A percentile compares a stretch with the other conserved stretches of the same genome.
These are phyloP conservation scores for Agroathelia rolfsii DNA, from an alignment of 1,284 basidiomycete genomes.

Conservation along the genomic window DNA sequence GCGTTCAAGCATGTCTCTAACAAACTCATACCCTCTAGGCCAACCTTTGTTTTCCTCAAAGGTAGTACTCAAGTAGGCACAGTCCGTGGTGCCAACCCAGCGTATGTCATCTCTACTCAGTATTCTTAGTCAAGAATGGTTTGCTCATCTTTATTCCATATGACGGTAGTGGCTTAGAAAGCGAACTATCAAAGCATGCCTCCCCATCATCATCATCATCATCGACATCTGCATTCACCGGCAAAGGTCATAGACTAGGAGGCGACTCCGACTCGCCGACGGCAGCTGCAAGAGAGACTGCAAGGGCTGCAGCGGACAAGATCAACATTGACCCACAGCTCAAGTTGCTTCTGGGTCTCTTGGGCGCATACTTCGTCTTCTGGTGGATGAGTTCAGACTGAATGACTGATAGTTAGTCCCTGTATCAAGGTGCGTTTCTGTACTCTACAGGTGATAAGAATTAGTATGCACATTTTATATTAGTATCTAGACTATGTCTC, in stretches of 20 bases:
- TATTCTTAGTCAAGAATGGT: not conserved
- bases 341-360: constrained; percentile 49
- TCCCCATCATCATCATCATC: constrained; percentile 24
- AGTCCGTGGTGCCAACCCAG: constrained; percentile 57
- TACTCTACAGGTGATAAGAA: no score
- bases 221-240: constrained; percentile 42
- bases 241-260: constrained; percentile 62
- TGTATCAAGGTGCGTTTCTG: no score
- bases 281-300: constrained; percentile 21
- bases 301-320: constrained; percentile 25
- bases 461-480: no score
- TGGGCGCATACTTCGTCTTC: constrained; percentile 55
- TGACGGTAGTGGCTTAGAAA: constrained; percentile 54
- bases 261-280: constrained; percentile 25
- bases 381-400: no score
- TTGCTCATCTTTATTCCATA: not conserved
- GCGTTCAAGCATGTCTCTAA: constrained; percentile 1
- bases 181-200: constrained; percentile 42
- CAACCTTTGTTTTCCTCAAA: constrained; percentile 69
- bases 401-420: no score
- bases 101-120: constrained; percentile 28
- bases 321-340: constrained; percentile 52
- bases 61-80: constrained; percentile 57
- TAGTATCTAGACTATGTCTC: no score
- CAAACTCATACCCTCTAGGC: constrained; percentile 34